Base-by-base conservation (phyloP, 257 asterid species). In the Lithospermum erythrorhizon region DNA sequence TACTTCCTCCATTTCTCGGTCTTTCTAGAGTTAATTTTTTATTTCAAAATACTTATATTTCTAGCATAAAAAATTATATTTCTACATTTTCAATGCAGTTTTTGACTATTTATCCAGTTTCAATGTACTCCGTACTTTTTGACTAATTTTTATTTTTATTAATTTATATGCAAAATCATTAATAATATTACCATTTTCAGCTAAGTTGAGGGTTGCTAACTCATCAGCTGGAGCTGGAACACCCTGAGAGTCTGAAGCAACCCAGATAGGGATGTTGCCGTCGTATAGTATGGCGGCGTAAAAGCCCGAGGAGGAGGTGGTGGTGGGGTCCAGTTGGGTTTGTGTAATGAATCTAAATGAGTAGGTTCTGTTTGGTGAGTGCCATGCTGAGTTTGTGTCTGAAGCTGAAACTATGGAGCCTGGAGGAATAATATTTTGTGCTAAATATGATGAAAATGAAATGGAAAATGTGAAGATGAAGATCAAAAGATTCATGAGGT, bases 371-470 rank as follows among this genome's bases (percentile, higher is more conserved):
- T 77, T 73, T 0, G 85, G 83, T 68, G 95, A 87, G 17, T 65
- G 48, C 95, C 90, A 82, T 27, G 67, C 77, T 14, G 80, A 81
- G 62, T 73, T 70, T 24, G 68, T 73, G 65, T 72, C 73, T 37
- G 95, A 77, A 27, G 95, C 86, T 55, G 53, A 74, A 6, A 87
- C 72, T 17, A 76, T 61, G 51, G 90, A 63, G 21, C 89, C 93
- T 6, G 77, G 74, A 45, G 45, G 61, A 47, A 87, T 58, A 59
- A 80, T 11, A 11, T 11, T 11, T 41, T 11, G 5, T 11, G 49
- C 4, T 13, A 18, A 11, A 41, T 2, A 41, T 11, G 49, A 41
- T 11, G 49, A 41, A 13, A 41, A 41, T 0, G 17, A 1, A 2
- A 14, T 41, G 4, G 18, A 41, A 14, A 41, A 3, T 41, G 13